A percentile compares a stretch with the other conserved stretches of the same genome.
Conservation (phyloP, 2,329 filamentous ascomycete genomes). For the Colletotrichum shisoi region DNA sequence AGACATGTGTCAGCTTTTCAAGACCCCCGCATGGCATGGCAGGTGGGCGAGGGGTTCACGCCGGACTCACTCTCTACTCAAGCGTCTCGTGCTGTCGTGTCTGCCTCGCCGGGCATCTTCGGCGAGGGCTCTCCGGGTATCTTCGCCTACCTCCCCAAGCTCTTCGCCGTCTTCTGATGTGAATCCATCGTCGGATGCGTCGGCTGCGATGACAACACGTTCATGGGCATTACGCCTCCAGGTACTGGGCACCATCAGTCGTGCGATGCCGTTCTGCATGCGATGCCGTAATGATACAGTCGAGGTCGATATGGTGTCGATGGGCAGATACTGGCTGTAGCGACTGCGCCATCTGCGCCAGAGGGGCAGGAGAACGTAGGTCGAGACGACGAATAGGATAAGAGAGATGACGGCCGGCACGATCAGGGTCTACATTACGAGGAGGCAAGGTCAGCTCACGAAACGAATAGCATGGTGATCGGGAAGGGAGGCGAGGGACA, state of each 20-base stretch:
- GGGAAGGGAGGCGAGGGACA: slow-evolving; percentile 42
- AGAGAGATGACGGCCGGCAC: slow-evolving; percentile 76
- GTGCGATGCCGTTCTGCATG: slow-evolving; percentile 53
- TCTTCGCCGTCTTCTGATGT: slow-evolving; percentile 75
- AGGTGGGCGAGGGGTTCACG: not conserved
- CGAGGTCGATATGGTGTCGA: slow-evolving; percentile 68
- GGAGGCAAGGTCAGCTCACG: slow-evolving; percentile 26
- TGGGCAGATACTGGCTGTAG: slow-evolving; percentile 77
- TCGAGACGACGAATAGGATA: slow-evolving; percentile 70
- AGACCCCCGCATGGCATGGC: not conserved
- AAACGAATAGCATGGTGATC: not conserved
- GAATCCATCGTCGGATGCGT: slow-evolving; percentile 59
- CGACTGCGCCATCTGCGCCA: slow-evolving; percentile 74
- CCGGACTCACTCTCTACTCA: slow-evolving; percentile 74
- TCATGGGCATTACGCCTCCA: slow-evolving; percentile 58
- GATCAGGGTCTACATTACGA: slow-evolving; percentile 66
- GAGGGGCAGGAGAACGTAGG: slow-evolving; percentile 71
- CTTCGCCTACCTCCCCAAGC: slow-evolving; percentile 66
- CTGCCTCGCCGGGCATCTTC: slow-evolving; percentile 50
- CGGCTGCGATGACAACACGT: slow-evolving; percentile 53
- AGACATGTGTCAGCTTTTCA: slow-evolving; percentile 26
- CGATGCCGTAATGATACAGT: slow-evolving; percentile 64
- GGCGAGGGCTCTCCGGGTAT: slow-evolving; percentile 52
- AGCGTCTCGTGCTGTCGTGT: slow-evolving; percentile 63
- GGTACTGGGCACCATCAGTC: slow-evolving; percentile 55